Evolutionary conservation across 2,329 filamentous ascomycete species (phyloP), one percentile per base, ranked within the genome.

Genomic region (Curvularia hawaiiensis): DNA sequence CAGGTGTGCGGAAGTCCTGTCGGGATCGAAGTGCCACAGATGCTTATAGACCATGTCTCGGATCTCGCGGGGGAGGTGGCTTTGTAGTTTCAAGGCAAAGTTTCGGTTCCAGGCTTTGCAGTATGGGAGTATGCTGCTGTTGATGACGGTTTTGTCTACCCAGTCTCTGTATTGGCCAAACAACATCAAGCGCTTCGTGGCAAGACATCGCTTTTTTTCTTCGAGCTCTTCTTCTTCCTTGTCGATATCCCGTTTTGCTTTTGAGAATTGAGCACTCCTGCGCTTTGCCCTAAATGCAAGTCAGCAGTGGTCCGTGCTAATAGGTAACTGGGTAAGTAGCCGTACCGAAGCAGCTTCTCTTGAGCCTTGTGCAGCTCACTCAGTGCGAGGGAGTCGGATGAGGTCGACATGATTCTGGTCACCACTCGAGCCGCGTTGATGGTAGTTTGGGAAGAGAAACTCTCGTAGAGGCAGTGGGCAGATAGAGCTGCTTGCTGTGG

Each of bases 31-130:
- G 48, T 48, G 14, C 43, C 38, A 52, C 22, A 57, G 30, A 14
- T 57, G 24, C 14, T 44, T 3, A 28, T 52, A 57, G 28, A 57
- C 30, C 26, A 57, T 43, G 30, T 52, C 31, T 16, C 54, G 49
- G 24, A 57, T 11, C 44, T 57, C 54, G 7, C 28, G 30, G 2
- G 54, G 50, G 8, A 57, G 16, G 12, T 44, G 44, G 4, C 14
- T 26, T 39, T 57, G 54, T n/a, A 57, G 41, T 22, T 45, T 14
- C 8, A 16, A 7, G 7, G 54, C 50, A 35, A 57, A 26, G 26
- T 49, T 18, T 12, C 20, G 28, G 28, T 52, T 52, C 54, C 54
- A 57, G 24, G 28, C 28, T 28, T 44, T 39, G 35, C 33, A 52
- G 18, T 51, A 54, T 12, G 56, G 41, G 7, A 58, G 24, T n/a